Percentiles rank a stretch among this genome's conserved stretches.
Conservation (phyloP, 2,329 filamentous ascomycete species). For the Cadophora malorum region DNA sequence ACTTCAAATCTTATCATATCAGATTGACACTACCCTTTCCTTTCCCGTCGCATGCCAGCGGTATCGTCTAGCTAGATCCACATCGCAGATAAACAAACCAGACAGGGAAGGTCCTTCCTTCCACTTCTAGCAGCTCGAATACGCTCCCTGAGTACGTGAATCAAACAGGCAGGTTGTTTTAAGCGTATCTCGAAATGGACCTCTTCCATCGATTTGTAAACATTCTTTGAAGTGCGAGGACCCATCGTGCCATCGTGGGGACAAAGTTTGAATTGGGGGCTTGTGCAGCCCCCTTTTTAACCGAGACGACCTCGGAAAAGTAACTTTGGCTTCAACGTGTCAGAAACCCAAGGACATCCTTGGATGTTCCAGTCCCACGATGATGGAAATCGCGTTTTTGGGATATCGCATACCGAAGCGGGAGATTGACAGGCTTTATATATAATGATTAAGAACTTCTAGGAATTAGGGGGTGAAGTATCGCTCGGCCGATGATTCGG, state of each 20-base stretch:
- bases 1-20: conserved; percentile 2
- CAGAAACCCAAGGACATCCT: neutral
- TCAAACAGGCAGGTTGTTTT: neutral
- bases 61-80: neutral
- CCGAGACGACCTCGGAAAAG: neutral
- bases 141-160: neutral
- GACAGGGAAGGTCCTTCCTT: neutral
- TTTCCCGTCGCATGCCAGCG: neutral
- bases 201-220: neutral
- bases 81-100: neutral
- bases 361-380: neutral
- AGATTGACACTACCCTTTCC: neutral
- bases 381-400: neutral
- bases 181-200: neutral
- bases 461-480: neutral
- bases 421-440: neutral
- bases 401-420: neutral
- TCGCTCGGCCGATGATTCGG: neutral
- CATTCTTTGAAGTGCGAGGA: neutral
- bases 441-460: neutral
- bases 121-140: neutral
- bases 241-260: neutral
- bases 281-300: neutral
- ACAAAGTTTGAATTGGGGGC: neutral
- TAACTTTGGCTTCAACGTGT: neutral